Conservation (phyloP, 2,329 filamentous ascomycete species). For the Periconia sp. region DNA sequence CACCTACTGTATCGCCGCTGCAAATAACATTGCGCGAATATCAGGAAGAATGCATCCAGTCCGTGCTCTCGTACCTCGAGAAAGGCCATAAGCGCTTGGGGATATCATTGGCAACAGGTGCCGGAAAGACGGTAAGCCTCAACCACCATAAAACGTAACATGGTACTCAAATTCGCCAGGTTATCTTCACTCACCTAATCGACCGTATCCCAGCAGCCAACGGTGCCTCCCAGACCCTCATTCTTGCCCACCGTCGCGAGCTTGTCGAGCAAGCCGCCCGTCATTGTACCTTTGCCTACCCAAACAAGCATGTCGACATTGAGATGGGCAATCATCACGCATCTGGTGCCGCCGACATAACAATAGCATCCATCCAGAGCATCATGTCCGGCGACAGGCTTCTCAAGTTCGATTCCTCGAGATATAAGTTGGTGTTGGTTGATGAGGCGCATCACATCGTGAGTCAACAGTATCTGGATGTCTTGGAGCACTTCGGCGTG, state of each 20-base stretch:
- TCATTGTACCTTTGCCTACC: constrained; percentile 83
- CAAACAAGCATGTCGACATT: constrained; percentile 79
- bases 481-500: constrained; percentile 80
- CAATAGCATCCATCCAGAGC: constrained; percentile 87
- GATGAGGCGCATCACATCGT: constrained; percentile 98
- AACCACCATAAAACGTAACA: background rate
- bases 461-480: constrained; percentile 76
- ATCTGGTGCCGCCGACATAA: constrained; percentile 85
- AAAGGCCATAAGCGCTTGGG: constrained; percentile 80
- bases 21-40: constrained; percentile 76
- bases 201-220: constrained; percentile 69
- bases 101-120: constrained; percentile 84
- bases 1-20: constrained; percentile 21
- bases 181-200: constrained; percentile 96
- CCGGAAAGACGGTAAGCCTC: constrained; percentile 79
- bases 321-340: constrained; percentile 86
- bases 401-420: constrained; percentile 77
- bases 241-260: constrained; percentile 90
- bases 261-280: constrained; percentile 91
- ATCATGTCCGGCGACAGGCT: constrained; percentile 78
- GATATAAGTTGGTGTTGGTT: constrained; percentile 89
- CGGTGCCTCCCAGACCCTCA: constrained; percentile 77
- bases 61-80: constrained; percentile 72
- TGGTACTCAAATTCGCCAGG: constrained; percentile 55
- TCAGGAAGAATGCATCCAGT: constrained; percentile 89